phyloP scores from a whole-genome alignment of 345 rosid species.

The Raphanus raphanistrum region DNA sequence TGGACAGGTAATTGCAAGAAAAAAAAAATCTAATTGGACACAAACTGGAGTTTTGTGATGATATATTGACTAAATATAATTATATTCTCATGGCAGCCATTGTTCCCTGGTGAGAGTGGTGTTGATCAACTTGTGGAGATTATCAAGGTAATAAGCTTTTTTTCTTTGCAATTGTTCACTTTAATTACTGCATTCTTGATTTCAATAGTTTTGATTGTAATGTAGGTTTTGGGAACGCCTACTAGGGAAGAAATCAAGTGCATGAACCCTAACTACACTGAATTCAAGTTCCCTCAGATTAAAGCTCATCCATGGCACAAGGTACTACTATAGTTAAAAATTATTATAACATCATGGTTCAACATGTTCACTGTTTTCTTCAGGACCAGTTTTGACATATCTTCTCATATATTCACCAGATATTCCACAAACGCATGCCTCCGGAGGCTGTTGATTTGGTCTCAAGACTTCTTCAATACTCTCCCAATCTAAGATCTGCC shows the following conservation, averaged over 20 bases:
- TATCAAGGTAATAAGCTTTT: conserved; percentile 62
- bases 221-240: conserved; percentile 93
- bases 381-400: not conserved
- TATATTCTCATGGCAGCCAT: conserved; percentile 58
- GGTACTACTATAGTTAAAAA: conserved; percentile 47
- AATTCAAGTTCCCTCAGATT: conserved; percentile 94
- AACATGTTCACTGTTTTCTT: not conserved
- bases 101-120: conserved; percentile 97
- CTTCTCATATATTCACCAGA: conserved; percentile 43
- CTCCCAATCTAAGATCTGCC: conserved; percentile 82
- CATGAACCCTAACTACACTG: conserved; percentile 98
- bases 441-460: conserved; percentile 97
- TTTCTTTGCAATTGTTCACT: not conserved
- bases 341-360: not conserved
- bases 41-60: conserved; percentile 5
- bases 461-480: conserved; percentile 93
- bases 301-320: conserved; percentile 99
- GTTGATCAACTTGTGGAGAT: conserved; percentile 98
- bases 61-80: not conserved
- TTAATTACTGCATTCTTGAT: not conserved
- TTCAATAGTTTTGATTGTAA: not conserved
- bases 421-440: conserved; percentile 95
- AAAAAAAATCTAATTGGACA: not conserved
- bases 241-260: conserved; percentile 98
- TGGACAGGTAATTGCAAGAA: conserved; percentile 68